Evolutionary conservation across 768 basidiomycete species (phyloP), one percentile per base, ranked within the genome.

Genomic region (Pleurotus tuoliensis): DNA sequence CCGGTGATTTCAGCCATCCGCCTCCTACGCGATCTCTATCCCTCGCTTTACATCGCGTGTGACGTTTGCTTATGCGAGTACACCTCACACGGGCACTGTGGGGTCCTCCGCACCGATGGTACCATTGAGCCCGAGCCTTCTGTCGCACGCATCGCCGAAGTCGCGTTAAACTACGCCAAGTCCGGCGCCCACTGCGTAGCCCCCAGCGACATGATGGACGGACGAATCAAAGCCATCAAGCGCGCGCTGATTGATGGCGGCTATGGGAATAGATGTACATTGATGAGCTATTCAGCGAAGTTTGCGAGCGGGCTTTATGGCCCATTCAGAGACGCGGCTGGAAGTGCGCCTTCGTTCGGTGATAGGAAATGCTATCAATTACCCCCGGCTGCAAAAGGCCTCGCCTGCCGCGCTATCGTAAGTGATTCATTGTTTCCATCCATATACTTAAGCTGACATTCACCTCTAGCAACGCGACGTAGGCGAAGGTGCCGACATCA

Each of bases 31-130:
- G 55, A 72, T 1, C 80, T 91, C 59, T 99, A 87, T 75, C 96
- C 97, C 0, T 67, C 78, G 5, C 75, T 99, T 20, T 93, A 94
- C 74, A 87, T 99, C 65, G 91, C 94, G 0, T 84, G 85, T 66
- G 97, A 99, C 65, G 97, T 98, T 16, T 99, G 97, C 69, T 84
- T 99, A n/a, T 99, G 97, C 78, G 96, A 98, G 74, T 98, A 99
- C 78, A 98, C 97, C 7, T 91, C 92, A 48, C 96, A 98, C 63
- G 97, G 97, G 0, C 97, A 99, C 72, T 99, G 97, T 64, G 97
- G 97, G 22, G 66, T 89, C 45, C 79, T 95, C 39, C 70, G 90
- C 62, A 44, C 66, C 1, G 90, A 94, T 62, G 87, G 88, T 11
- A 86, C 86, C 3, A 91, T 98, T 70, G 76, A 91, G 70, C 85